These are phyloP conservation scores for Tulasnella sp. DNA, from an alignment of 768 basidiomycete genomes.

Conservation along the genomic window DNA sequence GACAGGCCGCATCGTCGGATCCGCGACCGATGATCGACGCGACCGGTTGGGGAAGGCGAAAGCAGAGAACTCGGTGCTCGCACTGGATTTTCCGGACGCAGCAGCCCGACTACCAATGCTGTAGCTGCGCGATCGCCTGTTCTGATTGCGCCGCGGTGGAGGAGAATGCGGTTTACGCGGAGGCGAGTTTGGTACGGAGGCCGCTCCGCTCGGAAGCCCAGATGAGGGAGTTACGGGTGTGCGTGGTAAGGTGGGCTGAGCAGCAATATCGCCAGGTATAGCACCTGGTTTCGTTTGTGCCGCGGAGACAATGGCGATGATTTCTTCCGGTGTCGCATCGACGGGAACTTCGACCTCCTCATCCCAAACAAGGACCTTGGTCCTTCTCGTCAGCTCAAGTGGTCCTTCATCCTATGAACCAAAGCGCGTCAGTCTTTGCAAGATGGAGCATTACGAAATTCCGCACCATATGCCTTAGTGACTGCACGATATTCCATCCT, in stretches of 20 bases:
- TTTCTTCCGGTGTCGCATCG: conserved; percentile 20
- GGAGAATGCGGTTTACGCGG: neutral
- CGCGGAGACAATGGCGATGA: conserved; percentile 20
- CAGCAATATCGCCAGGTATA: conserved; percentile 1
- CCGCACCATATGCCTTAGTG: conserved; percentile 64
- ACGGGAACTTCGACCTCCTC: conserved; percentile 68
- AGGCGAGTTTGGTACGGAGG: conserved; percentile 16
- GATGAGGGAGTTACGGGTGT: neutral
- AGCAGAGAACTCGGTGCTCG: conserved; percentile 1
- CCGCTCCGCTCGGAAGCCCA: neutral
- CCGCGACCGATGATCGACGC: conserved; percentile 52
- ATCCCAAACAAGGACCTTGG: conserved; percentile 75
- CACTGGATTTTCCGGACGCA: conserved; percentile 10
- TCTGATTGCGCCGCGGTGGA: neutral
- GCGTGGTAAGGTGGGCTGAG: neutral
- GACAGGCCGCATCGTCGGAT: conserved; percentile 58
- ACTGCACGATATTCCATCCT: conserved; percentile 84
- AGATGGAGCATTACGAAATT: neutral
- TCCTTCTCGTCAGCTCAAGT: conserved; percentile 76
- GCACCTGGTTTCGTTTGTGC: conserved; percentile 27
- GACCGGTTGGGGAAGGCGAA: conserved; percentile 65
- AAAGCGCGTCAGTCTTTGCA: neutral
- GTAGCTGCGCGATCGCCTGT: conserved; percentile 13
- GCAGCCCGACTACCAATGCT: conserved; percentile 17
- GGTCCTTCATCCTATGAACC: conserved; percentile 71